phyloP scores from a whole-genome alignment of 2,329 filamentous ascomycete species.

The Leptodontidium sp. region DNA sequence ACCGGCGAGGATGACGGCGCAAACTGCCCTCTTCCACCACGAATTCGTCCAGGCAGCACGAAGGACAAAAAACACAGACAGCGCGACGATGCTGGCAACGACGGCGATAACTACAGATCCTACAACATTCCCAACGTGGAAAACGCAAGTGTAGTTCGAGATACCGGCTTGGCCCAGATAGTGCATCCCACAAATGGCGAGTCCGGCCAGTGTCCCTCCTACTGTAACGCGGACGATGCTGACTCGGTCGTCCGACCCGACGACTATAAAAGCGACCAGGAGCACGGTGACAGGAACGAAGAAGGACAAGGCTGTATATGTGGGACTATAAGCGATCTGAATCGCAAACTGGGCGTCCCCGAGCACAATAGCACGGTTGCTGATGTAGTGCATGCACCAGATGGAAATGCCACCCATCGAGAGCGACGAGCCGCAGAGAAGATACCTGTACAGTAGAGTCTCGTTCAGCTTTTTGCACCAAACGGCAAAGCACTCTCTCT shows the following conservation, averaged over 20 bases:
- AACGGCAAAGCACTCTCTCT: neutral
- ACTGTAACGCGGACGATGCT: conserved; percentile 65
- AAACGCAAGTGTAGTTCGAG: conserved; percentile 74
- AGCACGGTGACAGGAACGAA: conserved; percentile 82
- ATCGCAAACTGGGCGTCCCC: conserved; percentile 66
- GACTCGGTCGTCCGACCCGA: conserved; percentile 57
- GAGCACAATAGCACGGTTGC: conserved; percentile 80
- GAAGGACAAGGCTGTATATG: conserved; percentile 79
- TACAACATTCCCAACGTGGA: conserved; percentile 63
- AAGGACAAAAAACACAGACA: conserved; percentile 81
- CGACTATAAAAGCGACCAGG: conserved; percentile 75
- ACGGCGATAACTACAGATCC: conserved; percentile 78
- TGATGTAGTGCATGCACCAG: conserved; percentile 84
- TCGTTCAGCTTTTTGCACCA: too few relatives aligned
- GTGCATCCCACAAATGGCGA: conserved; percentile 85
- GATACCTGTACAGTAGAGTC: conserved; percentile 55
- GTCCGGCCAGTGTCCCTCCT: conserved; percentile 75
- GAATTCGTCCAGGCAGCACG: conserved; percentile 78
- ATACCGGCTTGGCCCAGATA: conserved; percentile 86
- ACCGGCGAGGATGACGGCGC: conserved; percentile 72
- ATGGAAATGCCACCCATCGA: conserved; percentile 79
- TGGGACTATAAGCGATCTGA: conserved; percentile 77
- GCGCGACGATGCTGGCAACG: conserved; percentile 71
- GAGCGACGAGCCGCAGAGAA: conserved; percentile 69
- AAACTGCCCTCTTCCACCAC: conserved; percentile 77